phyloP scores from a whole-genome alignment of 1,139 yeast genomes.

The Spencermartinsiella ligniputridi region DNA sequence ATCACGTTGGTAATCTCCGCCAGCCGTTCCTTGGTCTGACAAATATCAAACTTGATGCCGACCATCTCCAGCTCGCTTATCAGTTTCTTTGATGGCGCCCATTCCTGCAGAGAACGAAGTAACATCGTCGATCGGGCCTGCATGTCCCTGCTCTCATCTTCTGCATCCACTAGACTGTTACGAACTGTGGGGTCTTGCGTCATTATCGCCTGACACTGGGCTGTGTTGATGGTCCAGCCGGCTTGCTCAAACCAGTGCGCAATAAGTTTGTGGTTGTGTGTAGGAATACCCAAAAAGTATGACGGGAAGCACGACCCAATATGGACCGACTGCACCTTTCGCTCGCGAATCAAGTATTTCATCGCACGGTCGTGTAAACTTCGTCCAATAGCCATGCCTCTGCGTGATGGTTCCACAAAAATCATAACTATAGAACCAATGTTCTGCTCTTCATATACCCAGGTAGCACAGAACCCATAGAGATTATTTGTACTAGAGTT shows the following conservation, averaged over 20 bases:
- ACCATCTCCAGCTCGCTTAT: constrained; percentile 56
- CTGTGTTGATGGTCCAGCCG: constrained; percentile 28
- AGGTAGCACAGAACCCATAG: constrained; percentile 56
- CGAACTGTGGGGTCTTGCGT: constrained; percentile 3
- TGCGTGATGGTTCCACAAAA: constrained; percentile 52
- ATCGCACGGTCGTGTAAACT: constrained; percentile 54
- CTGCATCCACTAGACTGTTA: constrained; percentile 3
- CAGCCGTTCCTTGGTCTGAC: constrained; percentile 32
- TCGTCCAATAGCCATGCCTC: constrained; percentile 57
- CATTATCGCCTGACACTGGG: constrained; percentile 17
- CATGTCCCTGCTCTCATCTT: constrained; percentile 6
- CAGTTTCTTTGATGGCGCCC: constrained; percentile 55
- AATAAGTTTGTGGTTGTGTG: constrained; percentile 11
- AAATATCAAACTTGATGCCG: constrained; percentile 55
- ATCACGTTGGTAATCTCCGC: constrained; percentile 28
- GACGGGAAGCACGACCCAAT: constrained; percentile 56
- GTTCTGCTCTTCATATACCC: constrained; percentile 40
- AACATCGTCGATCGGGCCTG: constrained; percentile 21
- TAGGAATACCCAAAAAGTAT: constrained; percentile 40
- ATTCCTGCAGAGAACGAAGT: constrained; percentile 27
- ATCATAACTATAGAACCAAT: constrained; percentile 48
- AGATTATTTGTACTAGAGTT: constrained; percentile 54
- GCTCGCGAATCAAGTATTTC: constrained; percentile 46
- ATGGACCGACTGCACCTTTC: constrained; percentile 40
- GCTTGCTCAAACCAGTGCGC: constrained; percentile 29